Evolutionary conservation across 2,329 filamentous ascomycete genomes (phyloP).

Genomic region (Claviceps maximensis): DNA sequence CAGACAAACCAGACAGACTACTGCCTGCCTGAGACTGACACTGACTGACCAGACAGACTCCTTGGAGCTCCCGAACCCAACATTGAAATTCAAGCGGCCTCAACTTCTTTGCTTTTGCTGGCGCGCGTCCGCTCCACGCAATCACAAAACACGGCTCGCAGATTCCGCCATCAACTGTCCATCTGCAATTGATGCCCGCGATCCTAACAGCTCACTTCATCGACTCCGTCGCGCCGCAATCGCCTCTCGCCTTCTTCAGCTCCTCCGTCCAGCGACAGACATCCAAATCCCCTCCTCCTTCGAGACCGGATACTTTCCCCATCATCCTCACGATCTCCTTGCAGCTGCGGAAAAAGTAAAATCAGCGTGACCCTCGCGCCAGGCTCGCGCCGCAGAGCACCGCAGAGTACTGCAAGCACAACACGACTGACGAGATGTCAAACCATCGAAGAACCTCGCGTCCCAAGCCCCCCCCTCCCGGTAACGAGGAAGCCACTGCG

Average conservation of each 20-base stretch:
- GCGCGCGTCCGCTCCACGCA: not conserved
- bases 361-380: not conserved
- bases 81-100: not conserved
- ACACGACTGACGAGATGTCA: conserved; percentile 12
- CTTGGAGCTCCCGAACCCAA: not conserved
- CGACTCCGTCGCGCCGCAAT: not conserved
- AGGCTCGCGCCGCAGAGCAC: not conserved
- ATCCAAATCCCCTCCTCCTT: not conserved
- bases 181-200: not conserved
- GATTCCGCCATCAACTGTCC: not conserved
- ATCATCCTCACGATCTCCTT: not conserved
- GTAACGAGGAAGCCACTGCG: conserved; percentile 77
- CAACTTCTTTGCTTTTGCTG: not conserved
- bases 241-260: not conserved
- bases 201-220: not conserved
- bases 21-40: too few species aligned
- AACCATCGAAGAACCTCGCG: conserved; percentile 45
- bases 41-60: too few species aligned
- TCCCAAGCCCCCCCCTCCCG: conserved; percentile 52
- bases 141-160: not conserved
- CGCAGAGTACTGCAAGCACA: not conserved
- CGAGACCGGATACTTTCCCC: not conserved
- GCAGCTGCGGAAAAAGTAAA: not conserved
- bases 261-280: not conserved
- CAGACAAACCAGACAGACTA: too few species aligned